A percentile compares a stretch with the other conserved stretches of the same genome.
Conservation (phyloP, 805 yeast species). For the Yarrowia sp. region DNA sequence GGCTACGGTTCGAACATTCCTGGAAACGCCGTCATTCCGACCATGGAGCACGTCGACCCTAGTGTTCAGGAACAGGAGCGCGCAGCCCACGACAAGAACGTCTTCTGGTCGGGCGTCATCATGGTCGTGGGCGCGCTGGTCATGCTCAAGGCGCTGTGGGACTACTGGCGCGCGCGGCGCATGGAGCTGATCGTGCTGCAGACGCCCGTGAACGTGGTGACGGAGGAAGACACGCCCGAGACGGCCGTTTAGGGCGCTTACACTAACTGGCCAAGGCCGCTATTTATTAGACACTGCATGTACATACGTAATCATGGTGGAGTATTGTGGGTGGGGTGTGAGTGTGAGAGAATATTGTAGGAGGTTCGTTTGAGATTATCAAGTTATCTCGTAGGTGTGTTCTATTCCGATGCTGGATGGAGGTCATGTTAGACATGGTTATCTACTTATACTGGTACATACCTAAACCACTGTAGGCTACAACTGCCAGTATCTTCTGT, state of each 20-base stretch:
- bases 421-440: too few species aligned
- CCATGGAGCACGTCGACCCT: slow-evolving; percentile 28
- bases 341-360: too few species aligned
- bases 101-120: slow-evolving; percentile 36
- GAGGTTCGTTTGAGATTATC: too few species aligned
- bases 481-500: too few species aligned
- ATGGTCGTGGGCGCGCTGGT: slow-evolving; percentile 69
- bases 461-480: too few species aligned
- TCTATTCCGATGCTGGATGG: too few species aligned
- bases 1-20: slow-evolving; percentile 30
- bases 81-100: slow-evolving; percentile 5
- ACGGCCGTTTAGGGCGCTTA: slow-evolving; percentile 12
- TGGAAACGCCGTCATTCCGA: slow-evolving; percentile 30
- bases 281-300: slow-evolving; percentile 26
- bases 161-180: slow-evolving; percentile 70
- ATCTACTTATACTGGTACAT: too few species aligned
- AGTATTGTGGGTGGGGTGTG: too few species aligned
- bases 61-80: slow-evolving; percentile 13
- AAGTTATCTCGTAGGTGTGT: too few species aligned
- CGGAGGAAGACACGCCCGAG: slow-evolving; percentile 22
- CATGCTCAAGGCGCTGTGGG: slow-evolving; percentile 62
- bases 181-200: slow-evolving; percentile 62
- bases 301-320: not conserved
- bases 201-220: slow-evolving; percentile 18
- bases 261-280: slow-evolving; percentile 6